Evolutionary conservation across 495 filamentous ascomycete species (phyloP), one percentile per base, ranked within the genome.

Genomic region (Cercophora samala): DNA sequence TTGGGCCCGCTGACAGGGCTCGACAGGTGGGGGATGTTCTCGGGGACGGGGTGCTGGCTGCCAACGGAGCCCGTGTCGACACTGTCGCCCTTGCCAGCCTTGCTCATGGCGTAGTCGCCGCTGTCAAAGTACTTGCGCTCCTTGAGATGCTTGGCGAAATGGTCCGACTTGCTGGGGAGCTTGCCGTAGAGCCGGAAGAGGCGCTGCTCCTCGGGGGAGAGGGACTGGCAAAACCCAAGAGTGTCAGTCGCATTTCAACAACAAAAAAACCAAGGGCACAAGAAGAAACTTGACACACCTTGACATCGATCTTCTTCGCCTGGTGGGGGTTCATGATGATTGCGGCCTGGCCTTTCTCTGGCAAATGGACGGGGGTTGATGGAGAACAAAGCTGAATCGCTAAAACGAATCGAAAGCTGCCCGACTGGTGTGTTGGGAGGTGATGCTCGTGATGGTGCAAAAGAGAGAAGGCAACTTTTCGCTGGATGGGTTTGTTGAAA

Each of bases 71-170:
- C 95, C 42, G 96, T 92, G 74, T 94, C 95, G 72, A 94, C 90
- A 76, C 95, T 91, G 67, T 93, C 91, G 76, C 93, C 93, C 80
- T 98, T 99, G 77, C 96, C 95, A 58, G 95, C 96, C 84, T 99
- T 98, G 79, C 90, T 94, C 81, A 98, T 90, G 74, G 95, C 96
- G 70, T 98, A 98, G 81, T 98, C 94, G 72, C 94, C 94, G 63
- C 89, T 93, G 84, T 99, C 95, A 79, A 99, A 99, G 82, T 97
- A 99, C 83, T 98, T 99, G 80, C 96, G 93, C 77, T 97, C 93
- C 86, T 97, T 86, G 76, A 99, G 88, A 78, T 98, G 97, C 82
- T 97, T 97, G 84, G 96, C 94, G 67, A 97, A 89, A 64, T 97
- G 88, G 79, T 97, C 95, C 74, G 92, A 94, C 79, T 93, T 95